Evolutionary conservation across 208 protist species (phyloP).

Genomic region (Angomonas deanei): DNA sequence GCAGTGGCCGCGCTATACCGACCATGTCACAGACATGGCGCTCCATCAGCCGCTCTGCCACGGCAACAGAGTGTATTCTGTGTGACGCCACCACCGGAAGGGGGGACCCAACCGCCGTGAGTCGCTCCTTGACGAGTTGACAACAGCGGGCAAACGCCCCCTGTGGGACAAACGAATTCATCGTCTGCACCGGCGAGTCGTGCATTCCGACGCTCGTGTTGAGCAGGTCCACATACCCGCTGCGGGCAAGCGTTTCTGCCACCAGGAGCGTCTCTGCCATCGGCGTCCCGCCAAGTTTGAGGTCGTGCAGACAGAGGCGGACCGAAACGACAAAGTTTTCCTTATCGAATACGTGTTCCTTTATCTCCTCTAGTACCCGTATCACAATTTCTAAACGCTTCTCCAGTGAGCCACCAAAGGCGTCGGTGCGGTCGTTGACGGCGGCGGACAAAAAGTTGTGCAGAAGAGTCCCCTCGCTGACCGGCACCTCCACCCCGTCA

Average conservation of each 20-base stretch:
- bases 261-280: conserved; percentile 80
- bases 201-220: conserved; percentile 95
- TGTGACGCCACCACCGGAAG: conserved; percentile 90
- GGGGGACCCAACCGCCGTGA: conserved; percentile 19
- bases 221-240: conserved; percentile 81
- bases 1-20: conserved; percentile 84
- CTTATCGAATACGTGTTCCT: conserved; percentile 27
- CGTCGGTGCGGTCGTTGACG: conserved; percentile 86
- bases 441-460: conserved; percentile 90
- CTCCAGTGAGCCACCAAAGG: conserved; percentile 78
- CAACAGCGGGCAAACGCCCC: conserved; percentile 81
- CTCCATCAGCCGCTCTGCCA: conserved; percentile 72
- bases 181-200: conserved; percentile 92
- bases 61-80: conserved; percentile 82
- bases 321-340: conserved; percentile 88
- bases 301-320: conserved; percentile 90
- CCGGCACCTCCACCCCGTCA: conserved; percentile 93
- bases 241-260: conserved; percentile 65
- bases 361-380: conserved; percentile 75
- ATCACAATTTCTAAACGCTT: conserved; percentile 80
- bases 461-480: conserved; percentile 91
- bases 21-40: conserved; percentile 84
- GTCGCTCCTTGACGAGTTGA: conserved; percentile 48
- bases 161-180: conserved; percentile 88
- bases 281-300: conserved; percentile 69